Percentiles rank a stretch among this genome's conserved stretches.
Conservation (phyloP, 148 eudicot genomes). For the Diospyros kaki region DNA sequence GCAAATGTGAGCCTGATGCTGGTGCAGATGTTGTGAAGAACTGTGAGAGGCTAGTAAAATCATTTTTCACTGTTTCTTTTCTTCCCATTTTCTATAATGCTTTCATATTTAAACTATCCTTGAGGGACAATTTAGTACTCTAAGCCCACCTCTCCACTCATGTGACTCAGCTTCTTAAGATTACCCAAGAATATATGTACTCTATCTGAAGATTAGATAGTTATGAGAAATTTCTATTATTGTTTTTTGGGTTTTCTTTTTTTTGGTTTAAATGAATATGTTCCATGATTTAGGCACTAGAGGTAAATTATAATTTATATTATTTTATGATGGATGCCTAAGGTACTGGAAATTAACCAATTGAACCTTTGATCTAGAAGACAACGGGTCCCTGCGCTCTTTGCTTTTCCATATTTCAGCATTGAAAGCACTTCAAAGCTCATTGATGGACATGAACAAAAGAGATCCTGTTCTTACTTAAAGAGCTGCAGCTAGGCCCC, state of each 20-base stretch:
- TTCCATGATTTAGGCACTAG: too few relatives aligned
- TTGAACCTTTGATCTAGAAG: too few relatives aligned
- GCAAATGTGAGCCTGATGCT: slow-evolving; percentile 86
- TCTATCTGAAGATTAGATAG: neutral
- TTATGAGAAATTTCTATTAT: neutral
- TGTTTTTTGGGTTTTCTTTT: neutral
- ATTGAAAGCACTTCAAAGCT: too few relatives aligned
- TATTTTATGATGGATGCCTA: too few relatives aligned
- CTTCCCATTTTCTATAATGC: neutral
- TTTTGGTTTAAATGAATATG: too few relatives aligned
- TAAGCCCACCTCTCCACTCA: neutral
- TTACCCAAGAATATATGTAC: neutral
- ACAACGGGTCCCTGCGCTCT: too few relatives aligned
- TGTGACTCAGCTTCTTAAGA: neutral
- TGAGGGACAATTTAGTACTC: neutral
- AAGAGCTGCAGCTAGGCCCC: too few relatives aligned
- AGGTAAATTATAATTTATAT: too few relatives aligned
- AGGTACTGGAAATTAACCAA: too few relatives aligned
- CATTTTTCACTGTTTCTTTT: neutral
- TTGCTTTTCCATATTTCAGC: too few relatives aligned
- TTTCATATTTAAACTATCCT: neutral
- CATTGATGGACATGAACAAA: too few relatives aligned
- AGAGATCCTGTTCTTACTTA: too few relatives aligned
- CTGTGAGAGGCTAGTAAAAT: slow-evolving; percentile 67
- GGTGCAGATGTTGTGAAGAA: slow-evolving; percentile 63